These are phyloP conservation scores for Salix caprea DNA, from an alignment of 345 rosid species.

Conservation along the genomic window DNA sequence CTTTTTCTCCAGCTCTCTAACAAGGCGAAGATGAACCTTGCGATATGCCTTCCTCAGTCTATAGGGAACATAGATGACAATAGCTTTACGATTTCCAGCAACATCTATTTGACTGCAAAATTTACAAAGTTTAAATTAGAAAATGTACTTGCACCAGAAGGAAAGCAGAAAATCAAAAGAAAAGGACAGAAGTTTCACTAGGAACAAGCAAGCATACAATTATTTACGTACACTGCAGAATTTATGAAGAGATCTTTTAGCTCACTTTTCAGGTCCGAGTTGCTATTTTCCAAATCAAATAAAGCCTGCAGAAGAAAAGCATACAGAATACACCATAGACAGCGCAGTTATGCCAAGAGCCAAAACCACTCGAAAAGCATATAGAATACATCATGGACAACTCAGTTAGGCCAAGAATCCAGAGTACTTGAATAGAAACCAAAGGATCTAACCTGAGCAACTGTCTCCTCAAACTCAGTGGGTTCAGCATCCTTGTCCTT, in stretches of 20 bases:
- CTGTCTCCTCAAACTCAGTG: constrained; percentile 79
- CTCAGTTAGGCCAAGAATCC: not conserved
- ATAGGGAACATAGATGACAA: constrained; percentile 73
- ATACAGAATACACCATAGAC: not conserved
- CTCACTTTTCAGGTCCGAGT: constrained; percentile 69
- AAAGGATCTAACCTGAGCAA: constrained; percentile 54
- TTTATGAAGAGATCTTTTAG: constrained; percentile 74
- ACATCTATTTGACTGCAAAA: constrained; percentile 67
- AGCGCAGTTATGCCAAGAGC: not conserved
- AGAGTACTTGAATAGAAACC: not conserved
- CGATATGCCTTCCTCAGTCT: constrained; percentile 84
- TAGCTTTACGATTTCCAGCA: constrained; percentile 70
- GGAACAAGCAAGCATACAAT: not conserved
- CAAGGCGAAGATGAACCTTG: constrained; percentile 78
- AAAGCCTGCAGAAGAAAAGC: constrained; percentile 44
- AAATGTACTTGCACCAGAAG: not conserved
- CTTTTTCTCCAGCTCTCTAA: constrained; percentile 87
- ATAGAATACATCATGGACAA: not conserved
- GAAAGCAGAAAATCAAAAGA: not conserved
- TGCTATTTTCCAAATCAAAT: constrained; percentile 72
- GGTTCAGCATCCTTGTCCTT: constrained; percentile 83
- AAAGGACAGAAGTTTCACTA: not conserved
- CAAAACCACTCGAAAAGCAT: not conserved
- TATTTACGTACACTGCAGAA: constrained; percentile 33
- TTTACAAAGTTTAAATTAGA: not conserved